Conservation (phyloP, 1,284 basidiomycete species). For the Lignosus rhinocerotis region DNA sequence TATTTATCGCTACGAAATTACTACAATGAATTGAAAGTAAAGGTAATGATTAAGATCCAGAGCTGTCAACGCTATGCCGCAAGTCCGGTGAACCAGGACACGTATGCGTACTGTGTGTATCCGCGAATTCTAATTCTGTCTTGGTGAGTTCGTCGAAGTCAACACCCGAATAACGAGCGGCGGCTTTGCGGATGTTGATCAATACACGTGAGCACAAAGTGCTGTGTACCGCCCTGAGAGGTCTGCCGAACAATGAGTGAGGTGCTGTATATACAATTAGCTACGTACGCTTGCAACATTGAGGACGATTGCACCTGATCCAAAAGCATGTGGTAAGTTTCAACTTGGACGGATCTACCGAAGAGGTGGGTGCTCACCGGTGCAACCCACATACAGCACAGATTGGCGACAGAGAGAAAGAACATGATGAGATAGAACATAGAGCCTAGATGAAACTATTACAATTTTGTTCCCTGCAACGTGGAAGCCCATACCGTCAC, state of each 20-base stretch:
- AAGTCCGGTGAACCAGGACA: too few species aligned
- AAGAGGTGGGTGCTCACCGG: background rate
- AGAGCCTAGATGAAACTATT: background rate
- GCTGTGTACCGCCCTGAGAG: background rate
- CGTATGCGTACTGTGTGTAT: too few species aligned
- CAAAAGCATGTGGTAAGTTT: too few species aligned
- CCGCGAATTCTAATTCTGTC: background rate
- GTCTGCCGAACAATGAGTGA: background rate
- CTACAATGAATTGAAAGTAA: too few species aligned
- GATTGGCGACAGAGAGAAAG: background rate
- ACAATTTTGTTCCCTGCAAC: background rate
- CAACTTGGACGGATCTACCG: background rate
- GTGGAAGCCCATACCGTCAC: background rate
- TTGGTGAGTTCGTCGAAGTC: background rate
- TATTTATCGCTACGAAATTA: too few species aligned
- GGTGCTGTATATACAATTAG: background rate
- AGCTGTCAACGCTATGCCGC: too few species aligned
- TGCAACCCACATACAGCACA: background rate
- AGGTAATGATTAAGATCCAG: too few species aligned
- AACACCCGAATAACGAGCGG: background rate
- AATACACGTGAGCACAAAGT: background rate
- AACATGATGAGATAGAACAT: background rate
- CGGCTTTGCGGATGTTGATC: background rate
- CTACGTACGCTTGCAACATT: background rate
- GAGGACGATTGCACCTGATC: background rate